These are phyloP conservation scores for Boechera divaricarpa DNA, from an alignment of 345 rosid genomes.

Conservation along the genomic window DNA sequence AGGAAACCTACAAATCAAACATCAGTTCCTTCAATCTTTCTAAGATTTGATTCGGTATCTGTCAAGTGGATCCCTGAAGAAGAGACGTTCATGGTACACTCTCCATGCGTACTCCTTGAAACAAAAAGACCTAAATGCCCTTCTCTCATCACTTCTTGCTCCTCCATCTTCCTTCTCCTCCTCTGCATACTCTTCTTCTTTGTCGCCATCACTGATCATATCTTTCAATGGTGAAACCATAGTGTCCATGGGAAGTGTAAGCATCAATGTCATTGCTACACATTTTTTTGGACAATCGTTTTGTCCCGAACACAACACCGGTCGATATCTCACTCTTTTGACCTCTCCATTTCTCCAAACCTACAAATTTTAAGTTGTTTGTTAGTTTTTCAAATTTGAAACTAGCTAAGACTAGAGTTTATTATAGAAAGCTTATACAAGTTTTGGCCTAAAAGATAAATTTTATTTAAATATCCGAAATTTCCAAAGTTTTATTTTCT, in stretches of 20 bases:
- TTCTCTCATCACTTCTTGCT: conserved; percentile 19
- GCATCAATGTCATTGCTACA: conserved; percentile 62
- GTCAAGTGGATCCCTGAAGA: conserved; percentile 72
- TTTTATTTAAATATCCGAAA: background rate
- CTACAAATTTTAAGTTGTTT: conserved; percentile 42
- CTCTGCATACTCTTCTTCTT: conserved; percentile 39
- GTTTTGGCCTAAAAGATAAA: background rate
- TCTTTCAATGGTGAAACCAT: conserved; percentile 55
- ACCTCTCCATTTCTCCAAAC: conserved; percentile 85
- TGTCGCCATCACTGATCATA: conserved; percentile 1
- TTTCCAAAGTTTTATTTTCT: background rate
- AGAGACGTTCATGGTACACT: conserved; percentile 67
- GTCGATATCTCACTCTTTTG: conserved; percentile 74
- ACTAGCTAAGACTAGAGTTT: background rate
- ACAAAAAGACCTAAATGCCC: conserved; percentile 54
- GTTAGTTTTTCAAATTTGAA: background rate
- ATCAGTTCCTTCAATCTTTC: background rate
- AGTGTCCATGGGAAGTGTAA: conserved; percentile 64
- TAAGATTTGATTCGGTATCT: conserved; percentile 50
- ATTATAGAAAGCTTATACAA: background rate
- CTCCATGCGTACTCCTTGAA: conserved; percentile 91
- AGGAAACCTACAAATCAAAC: conserved; percentile 18
- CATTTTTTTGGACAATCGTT: conserved; percentile 32
- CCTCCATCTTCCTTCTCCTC: conserved; percentile 24
- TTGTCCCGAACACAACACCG: conserved; percentile 47